These are phyloP conservation scores for Phytophthora multivora DNA, from an alignment of 352 stramenopile species.

Conservation along the genomic window DNA sequence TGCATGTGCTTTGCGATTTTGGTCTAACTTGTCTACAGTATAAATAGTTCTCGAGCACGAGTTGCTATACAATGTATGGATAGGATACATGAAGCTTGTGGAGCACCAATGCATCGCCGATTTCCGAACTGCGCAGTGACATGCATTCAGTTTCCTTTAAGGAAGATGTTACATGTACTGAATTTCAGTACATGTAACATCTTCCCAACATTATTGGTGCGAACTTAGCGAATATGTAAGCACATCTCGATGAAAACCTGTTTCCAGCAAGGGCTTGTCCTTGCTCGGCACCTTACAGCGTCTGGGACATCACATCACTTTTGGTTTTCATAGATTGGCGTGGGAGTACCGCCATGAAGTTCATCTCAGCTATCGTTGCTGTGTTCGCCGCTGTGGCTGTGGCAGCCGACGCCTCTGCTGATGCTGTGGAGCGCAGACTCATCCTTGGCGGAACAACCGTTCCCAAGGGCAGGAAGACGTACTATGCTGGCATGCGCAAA, in stretches of 20 bases:
- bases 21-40: too few relatives aligned
- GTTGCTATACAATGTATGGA: too few relatives aligned
- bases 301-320: constrained; percentile 12
- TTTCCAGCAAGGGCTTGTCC: constrained; percentile 28
- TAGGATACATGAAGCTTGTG: too few relatives aligned
- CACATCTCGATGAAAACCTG: constrained; percentile 28
- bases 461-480: constrained; percentile 44
- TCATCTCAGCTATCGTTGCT: constrained; percentile 20
- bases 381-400: constrained; percentile 15
- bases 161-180: too few relatives aligned
- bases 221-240: constrained; percentile 13
- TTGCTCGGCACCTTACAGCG: constrained; percentile 11
- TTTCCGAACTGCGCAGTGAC: too few relatives aligned
- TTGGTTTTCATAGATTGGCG: constrained; percentile 20
- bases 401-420: background rate
- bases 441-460: constrained; percentile 57
- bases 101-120: too few relatives aligned
- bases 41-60: too few relatives aligned
- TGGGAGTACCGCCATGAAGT: constrained; percentile 23
- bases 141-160: too few relatives aligned
- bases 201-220: background rate
- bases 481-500: constrained; percentile 36
- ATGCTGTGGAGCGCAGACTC: constrained; percentile 32
- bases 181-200: too few relatives aligned
- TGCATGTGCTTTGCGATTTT: too few relatives aligned